Evolutionary conservation across 2,329 filamentous ascomycete species (phyloP).

Genomic region (Chalara sp.): DNA sequence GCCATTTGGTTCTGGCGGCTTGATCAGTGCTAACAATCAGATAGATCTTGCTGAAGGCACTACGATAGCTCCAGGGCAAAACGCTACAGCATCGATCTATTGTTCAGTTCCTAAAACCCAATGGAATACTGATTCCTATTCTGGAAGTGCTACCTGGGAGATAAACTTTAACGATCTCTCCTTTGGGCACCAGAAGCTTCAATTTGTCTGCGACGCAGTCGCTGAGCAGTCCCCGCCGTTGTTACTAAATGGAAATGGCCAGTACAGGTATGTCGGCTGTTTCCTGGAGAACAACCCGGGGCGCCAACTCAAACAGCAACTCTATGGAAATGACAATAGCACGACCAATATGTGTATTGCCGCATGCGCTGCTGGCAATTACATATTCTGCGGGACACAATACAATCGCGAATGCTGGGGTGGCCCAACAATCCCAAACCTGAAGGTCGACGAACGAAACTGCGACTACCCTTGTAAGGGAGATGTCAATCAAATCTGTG

Average conservation of each 20-base stretch:
- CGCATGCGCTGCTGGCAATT: slow-evolving; percentile 27
- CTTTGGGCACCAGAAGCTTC: slow-evolving; percentile 29
- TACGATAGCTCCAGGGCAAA: slow-evolving; percentile 40
- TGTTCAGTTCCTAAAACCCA: slow-evolving; percentile 51
- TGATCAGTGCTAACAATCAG: slow-evolving; percentile 47
- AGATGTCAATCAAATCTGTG: slow-evolving; percentile 43
- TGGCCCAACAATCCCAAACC: slow-evolving; percentile 39
- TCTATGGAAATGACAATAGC: slow-evolving; percentile 20
- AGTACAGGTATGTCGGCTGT: slow-evolving; percentile 5
- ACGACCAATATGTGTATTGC: slow-evolving; percentile 30
- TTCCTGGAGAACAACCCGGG: slow-evolving; percentile 47
- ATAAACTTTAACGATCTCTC: slow-evolving; percentile 31
- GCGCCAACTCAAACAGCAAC: slow-evolving; percentile 20
- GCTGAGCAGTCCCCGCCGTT: slow-evolving; percentile 16
- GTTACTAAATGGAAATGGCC: slow-evolving; percentile 28
- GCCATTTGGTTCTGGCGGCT: slow-evolving; percentile 47
- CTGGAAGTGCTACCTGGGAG: slow-evolving; percentile 43
- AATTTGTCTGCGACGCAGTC: slow-evolving; percentile 20
- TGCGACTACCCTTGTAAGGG: slow-evolving; percentile 47
- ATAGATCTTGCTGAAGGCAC: slow-evolving; percentile 53
- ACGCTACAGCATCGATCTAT: slow-evolving; percentile 43
- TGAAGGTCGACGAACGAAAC: slow-evolving; percentile 36
- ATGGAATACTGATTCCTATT: slow-evolving; percentile 47
- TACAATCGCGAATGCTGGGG: slow-evolving; percentile 47
- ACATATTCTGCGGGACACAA: slow-evolving; percentile 27